phyloP scores from a whole-genome alignment of 331 rosid genomes.

The Cydonia oblonga region DNA sequence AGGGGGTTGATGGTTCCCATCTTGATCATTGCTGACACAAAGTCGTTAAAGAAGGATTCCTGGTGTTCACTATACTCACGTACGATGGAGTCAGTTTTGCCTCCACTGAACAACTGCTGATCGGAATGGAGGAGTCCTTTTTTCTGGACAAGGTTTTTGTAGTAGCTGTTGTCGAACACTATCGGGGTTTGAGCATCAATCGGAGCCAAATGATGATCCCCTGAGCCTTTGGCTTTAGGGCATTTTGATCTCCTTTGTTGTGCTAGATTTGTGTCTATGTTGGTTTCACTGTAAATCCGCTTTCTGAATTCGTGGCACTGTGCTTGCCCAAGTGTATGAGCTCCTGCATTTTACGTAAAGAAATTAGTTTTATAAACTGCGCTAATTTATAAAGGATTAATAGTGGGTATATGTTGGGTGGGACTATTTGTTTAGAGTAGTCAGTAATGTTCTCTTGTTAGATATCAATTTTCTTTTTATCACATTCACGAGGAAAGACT shows the following conservation, averaged over 20 bases:
- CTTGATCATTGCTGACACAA: neutral
- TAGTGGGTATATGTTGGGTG: too few species aligned
- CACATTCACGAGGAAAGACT: too few species aligned
- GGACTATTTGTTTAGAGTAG: too few species aligned
- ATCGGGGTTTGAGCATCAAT: neutral
- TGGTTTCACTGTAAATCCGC: neutral
- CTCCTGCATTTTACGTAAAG: neutral
- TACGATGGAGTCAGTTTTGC: neutral
- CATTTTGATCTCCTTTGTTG: neutral
- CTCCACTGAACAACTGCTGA: conserved; percentile 3
- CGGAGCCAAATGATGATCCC: neutral
- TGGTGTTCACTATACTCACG: neutral
- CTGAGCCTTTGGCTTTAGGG: neutral
- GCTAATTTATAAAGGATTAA: too few species aligned
- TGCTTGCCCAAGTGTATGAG: conserved; percentile 14
- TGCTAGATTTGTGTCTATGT: neutral
- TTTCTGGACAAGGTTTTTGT: neutral
- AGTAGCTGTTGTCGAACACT: conserved; percentile 4
- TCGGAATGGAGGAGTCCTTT: conserved; percentile 12
- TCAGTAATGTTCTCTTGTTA: too few species aligned
- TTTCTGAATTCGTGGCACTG: neutral
- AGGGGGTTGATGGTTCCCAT: neutral
- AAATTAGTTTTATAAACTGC: too few species aligned
- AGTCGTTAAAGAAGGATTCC: neutral
- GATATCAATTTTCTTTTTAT: too few species aligned